These are phyloP conservation scores for Cyanidioschyzon merolae DNA, from an alignment of 23 red algal genomes.

Conservation along the genomic window DNA sequence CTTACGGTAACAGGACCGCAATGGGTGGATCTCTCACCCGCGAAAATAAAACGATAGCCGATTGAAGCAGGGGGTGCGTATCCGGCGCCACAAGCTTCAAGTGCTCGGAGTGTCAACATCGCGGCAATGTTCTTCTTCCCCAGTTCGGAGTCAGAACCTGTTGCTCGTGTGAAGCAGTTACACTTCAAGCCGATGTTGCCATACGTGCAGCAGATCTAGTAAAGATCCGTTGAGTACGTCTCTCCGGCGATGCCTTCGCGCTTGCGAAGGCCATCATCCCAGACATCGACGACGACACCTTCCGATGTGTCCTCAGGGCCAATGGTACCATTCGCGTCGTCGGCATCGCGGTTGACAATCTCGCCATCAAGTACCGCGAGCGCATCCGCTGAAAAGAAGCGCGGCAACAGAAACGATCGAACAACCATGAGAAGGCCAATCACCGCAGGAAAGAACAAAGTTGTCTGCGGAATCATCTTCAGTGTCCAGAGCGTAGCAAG, in stretches of 20 bases:
- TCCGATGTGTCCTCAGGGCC: background rate
- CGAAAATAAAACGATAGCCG: too few relatives aligned
- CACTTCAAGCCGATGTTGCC: too few relatives aligned
- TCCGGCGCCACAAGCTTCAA: too few relatives aligned
- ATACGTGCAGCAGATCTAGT: too few relatives aligned
- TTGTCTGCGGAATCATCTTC: slow-evolving; percentile 77
- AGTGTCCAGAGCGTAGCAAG: slow-evolving; percentile 51
- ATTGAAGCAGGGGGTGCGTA: too few relatives aligned
- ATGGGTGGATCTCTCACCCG: too few relatives aligned
- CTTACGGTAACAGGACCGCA: too few relatives aligned
- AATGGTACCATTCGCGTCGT: background rate
- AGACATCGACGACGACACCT: background rate
- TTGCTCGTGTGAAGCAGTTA: too few relatives aligned
- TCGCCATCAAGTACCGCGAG: slow-evolving; percentile 60
- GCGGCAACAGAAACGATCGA: slow-evolving; percentile 24
- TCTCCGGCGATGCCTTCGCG: slow-evolving; percentile 9
- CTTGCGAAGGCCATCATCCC: slow-evolving; percentile 4
- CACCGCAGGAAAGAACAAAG: slow-evolving; percentile 82
- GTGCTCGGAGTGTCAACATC: too few relatives aligned
- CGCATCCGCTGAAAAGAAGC: slow-evolving; percentile 32
- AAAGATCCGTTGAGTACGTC: slow-evolving; percentile 2
- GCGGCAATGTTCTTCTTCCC: too few relatives aligned
- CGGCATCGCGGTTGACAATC: slow-evolving; percentile 16
- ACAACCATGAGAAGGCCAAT: slow-evolving; percentile 71
- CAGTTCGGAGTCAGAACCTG: too few relatives aligned